phyloP scores from a whole-genome alignment of 768 basidiomycete species.

The Panaeolus papilionaceus region DNA sequence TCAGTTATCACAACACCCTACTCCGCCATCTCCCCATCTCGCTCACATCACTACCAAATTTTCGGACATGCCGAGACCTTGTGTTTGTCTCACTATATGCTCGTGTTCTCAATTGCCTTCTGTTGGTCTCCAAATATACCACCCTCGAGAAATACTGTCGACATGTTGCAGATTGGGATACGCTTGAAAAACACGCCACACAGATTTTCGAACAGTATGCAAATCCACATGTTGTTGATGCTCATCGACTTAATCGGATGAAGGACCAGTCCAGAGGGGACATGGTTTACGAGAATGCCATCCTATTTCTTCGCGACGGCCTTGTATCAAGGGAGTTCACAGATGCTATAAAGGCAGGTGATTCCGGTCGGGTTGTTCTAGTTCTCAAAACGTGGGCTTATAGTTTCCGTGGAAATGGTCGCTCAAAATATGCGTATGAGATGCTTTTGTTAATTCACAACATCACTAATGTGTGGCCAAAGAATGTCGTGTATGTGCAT shows the following conservation, averaged over 20 bases:
- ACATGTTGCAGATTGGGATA: constrained; percentile 24
- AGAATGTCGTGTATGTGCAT: constrained; percentile 25
- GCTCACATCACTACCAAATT: constrained; percentile 39
- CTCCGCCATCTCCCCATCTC: constrained; percentile 42
- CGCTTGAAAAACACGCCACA: constrained; percentile 27
- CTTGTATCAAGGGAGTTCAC: constrained; percentile 33
- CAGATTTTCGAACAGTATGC: constrained; percentile 31
- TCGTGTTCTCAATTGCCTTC: constrained; percentile 38
- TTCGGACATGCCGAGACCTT: constrained; percentile 41
- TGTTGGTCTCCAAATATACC: constrained; percentile 28
- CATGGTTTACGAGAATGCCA: constrained; percentile 35
- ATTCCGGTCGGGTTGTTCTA: constrained; percentile 36
- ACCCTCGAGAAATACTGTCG: constrained; percentile 28
- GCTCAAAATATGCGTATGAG: constrained; percentile 40
- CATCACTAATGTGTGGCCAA: constrained; percentile 31
- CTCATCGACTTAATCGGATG: background rate
- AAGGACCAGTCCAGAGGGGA: constrained; percentile 25
- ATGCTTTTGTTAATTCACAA: constrained; percentile 38
- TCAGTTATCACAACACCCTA: constrained; percentile 41
- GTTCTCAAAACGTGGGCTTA: constrained; percentile 36
- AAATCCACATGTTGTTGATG: background rate
- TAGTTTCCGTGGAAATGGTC: constrained; percentile 37
- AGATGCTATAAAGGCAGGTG: constrained; percentile 38
- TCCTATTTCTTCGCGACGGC: constrained; percentile 36
- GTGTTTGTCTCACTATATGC: constrained; percentile 42